These are phyloP conservation scores for Bassia scoparia DNA, from an alignment of 148 eudicot genomes.

Conservation along the genomic window DNA sequence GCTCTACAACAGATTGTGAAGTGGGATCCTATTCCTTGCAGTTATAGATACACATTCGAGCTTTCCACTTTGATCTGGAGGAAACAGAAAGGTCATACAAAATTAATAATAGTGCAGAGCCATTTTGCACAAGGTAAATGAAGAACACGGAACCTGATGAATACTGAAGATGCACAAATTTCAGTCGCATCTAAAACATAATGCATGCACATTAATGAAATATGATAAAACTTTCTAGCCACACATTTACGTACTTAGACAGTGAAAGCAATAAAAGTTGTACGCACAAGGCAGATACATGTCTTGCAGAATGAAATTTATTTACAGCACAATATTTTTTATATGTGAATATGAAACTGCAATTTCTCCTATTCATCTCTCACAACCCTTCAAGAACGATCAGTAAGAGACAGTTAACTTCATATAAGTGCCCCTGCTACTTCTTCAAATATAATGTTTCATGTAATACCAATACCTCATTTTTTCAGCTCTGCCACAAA, in stretches of 20 bases:
- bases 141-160: not conserved
- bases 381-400: not conserved
- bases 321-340: not conserved
- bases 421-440: not conserved
- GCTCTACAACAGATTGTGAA: slow-evolving; percentile 84
- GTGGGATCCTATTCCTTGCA: slow-evolving; percentile 69
- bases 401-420: not conserved
- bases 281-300: not conserved
- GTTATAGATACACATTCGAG: slow-evolving; percentile 81
- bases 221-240: not conserved
- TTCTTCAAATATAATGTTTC: not conserved
- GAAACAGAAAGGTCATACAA: slow-evolving; percentile 13
- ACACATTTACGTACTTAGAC: not conserved
- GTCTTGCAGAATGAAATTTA: not conserved
- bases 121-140: not conserved
- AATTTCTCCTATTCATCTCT: not conserved
- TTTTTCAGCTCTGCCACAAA: not conserved
- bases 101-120: not conserved
- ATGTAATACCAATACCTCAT: not conserved
- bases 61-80: slow-evolving; percentile 89
- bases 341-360: not conserved
- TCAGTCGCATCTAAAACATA: not conserved
- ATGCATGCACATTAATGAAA: not conserved
- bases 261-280: not conserved
- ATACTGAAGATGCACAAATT: not conserved